Evolutionary conservation across 768 basidiomycete species (phyloP), one percentile per base, ranked within the genome.

Genomic region (Cyclocybe aegerita): DNA sequence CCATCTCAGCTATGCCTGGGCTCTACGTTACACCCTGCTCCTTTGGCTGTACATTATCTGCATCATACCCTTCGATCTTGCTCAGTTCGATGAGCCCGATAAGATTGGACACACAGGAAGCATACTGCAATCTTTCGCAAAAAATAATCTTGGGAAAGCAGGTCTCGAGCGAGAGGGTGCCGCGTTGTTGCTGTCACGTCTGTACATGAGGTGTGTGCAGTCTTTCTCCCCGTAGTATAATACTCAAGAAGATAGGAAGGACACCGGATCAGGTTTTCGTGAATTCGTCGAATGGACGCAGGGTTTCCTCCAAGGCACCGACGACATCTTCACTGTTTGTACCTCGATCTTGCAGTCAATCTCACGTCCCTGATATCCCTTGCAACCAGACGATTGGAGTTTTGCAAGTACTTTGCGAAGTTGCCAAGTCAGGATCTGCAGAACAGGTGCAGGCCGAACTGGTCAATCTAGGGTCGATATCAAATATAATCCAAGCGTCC

Each of bases 41-140:
- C 74, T 97, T 9, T 98, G 96, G 96, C 77, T 98, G n/a, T 89
- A 91, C 15, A 80, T 99, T 16, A 87, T 97, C 42, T 88, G 90
- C 71, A 92, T 90, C 72, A 86, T 98, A 12, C 97, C 97, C 0
- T 99, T 99, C 66, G 86, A 91, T 62, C 73, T 99, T 35, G 78
- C 83, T 30, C 89, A 92, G 59, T 92, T 97, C 47, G 92, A 93
- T 60, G 85, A 88, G 49, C 61, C 57, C 8, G 75, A 74, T 2
- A 64, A 71, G n/a, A 58, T 62, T 16, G 80, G 83, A 9, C 65
- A 75, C 40, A 90, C 88, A 1, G 82, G 84, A 0, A 56, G 60
- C 12, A 64, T 65, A 4, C 69, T 95, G 2, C 86, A 94, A 56
- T 54, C 60, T 1, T 63, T 84, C 3, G 87, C 81, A 0, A 87